Conservation (phyloP, 2,329 filamentous ascomycete species). For the Seiridium cupressi region DNA sequence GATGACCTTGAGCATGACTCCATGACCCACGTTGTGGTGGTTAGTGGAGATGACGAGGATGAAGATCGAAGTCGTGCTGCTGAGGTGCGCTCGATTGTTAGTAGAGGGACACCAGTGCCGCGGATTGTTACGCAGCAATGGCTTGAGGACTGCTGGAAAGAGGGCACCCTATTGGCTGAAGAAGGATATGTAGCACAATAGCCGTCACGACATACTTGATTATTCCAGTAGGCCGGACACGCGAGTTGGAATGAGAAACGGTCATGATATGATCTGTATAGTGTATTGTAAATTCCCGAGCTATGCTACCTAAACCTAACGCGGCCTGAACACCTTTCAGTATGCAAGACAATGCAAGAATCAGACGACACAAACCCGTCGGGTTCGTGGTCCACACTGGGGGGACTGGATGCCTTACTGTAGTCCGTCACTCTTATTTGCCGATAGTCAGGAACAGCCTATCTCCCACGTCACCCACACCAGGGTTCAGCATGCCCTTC, state of each 20-base stretch:
- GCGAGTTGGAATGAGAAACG: not conserved
- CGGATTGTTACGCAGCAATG: conserved; percentile 69
- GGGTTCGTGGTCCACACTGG: too few relatives aligned
- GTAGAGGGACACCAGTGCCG: conserved; percentile 53
- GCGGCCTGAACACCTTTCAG: not conserved
- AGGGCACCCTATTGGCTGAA: conserved; percentile 77
- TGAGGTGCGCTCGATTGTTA: conserved; percentile 44
- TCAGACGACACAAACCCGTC: not conserved
- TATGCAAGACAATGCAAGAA: conserved; percentile 1
- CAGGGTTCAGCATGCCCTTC: conserved; percentile 88
- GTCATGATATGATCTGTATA: not conserved
- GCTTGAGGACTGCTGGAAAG: conserved; percentile 78
- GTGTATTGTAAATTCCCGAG: not conserved
- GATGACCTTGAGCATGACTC: conserved; percentile 46
- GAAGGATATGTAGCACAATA: conserved; percentile 48
- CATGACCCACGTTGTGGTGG: conserved; percentile 73
- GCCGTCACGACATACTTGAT: not conserved
- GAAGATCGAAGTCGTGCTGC: conserved; percentile 31
- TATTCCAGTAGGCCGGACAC: not conserved
- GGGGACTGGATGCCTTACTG: too few relatives aligned
- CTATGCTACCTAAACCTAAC: not conserved
- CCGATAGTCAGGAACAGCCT: conserved; percentile 85
- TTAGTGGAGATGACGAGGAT: conserved; percentile 39
- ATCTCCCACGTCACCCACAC: conserved; percentile 88
- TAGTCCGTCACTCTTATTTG: conserved; percentile 41